Evolutionary conservation across 2,329 filamentous ascomycete species (phyloP), one percentile per base, ranked within the genome.

Genomic region (Colletotrichum sp.): DNA sequence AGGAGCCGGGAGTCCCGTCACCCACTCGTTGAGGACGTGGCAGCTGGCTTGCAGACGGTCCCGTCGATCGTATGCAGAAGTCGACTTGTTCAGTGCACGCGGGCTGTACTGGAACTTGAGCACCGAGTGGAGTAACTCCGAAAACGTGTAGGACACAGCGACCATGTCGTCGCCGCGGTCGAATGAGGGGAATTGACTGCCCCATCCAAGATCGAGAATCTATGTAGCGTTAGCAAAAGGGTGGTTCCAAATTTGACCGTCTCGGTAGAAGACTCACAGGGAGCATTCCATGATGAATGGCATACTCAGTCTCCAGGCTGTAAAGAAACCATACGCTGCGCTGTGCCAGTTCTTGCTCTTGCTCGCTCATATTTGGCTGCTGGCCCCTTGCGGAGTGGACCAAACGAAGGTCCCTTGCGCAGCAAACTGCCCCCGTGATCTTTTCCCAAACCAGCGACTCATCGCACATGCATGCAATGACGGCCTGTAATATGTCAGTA

Each of bases 81-180:
- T 26, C 2, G 57, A 73, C n/a, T 65, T 75, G 34, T 48, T 28
- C 12, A 73, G 28, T 8, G 69, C 73, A 8, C 69, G 36, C 6
- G 73, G 73, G 21, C 70, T 75, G 43, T 75, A 75, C 26, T 75
- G 73, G 12, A 73, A 68, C 18, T 67, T 73, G 13, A 75, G 57
- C 4, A 75, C 13, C 4, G 64, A 75, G 16, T 75, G 69, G 4
- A 75, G 32, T 5, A 75, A 26, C 58, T 75, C 73, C 1, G 73
- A 73, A n/a, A 73, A 73, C 8, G 69, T 73, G 70, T 75, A 75
- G 1, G 43, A 68, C 8, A 64, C 69, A 2, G 73, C 70, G 13
- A 73, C 28, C 69, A 75, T 73, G n/a, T 73, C 73, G 18, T 75
- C 69, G 6, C 70, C 70, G 6, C 57, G 55, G n/a, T 73, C 57